Base-by-base conservation (phyloP, 2,329 filamentous ascomycete species). In the Cladobotryum protrusum region DNA sequence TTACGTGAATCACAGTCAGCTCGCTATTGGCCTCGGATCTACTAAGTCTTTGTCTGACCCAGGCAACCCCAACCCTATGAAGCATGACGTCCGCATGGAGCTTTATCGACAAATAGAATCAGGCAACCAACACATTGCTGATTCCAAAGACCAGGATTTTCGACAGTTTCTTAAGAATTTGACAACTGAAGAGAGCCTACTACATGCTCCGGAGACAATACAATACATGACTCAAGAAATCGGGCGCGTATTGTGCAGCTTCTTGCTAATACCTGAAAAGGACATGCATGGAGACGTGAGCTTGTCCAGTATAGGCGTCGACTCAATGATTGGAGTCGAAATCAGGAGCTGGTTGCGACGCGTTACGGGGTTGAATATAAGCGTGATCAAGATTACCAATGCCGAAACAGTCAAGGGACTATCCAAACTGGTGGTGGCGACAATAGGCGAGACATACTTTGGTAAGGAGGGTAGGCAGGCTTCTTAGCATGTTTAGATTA, bases 311-410 rank as follows among this genome's bases (percentile, higher is more conserved):
- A 39, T 52, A 9, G 51, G 51, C 2, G 52, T 55, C 1, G 51
- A 55, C 43, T 55, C 53, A 8, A 39, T 55, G 5, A 47, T 54
- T 39, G 47, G 45, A 20, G 54, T 55, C 3, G 53, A 55, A 37
- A 47, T 54, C 24, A 37, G 53, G 4, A 54, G 49, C 18, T 54
- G 53, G 53, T 54, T 45, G 5, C 19, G 46, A 11, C 13, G 24
- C 7, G 34, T n/a, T 4, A 19, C 43, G 4, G 39, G 39, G 13
- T 9, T 33, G 18, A 39, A 48, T 14, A 43, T 48, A 13, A 48
- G 32, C 5, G 20, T 48, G 5, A 20, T 48, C 5, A 24, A 43
- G 29, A 48, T 48, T 34, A 15, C 17, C 2, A 48, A 48, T 15
- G 20, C 46, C 2, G 36, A 39, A 7, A 48, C 46, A 9, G 43